Percentiles rank a stretch among this genome's conserved stretches.
Evolutionary conservation across 2,329 filamentous ascomycete genomes (phyloP).

Genomic region (Acarospora socialis): DNA sequence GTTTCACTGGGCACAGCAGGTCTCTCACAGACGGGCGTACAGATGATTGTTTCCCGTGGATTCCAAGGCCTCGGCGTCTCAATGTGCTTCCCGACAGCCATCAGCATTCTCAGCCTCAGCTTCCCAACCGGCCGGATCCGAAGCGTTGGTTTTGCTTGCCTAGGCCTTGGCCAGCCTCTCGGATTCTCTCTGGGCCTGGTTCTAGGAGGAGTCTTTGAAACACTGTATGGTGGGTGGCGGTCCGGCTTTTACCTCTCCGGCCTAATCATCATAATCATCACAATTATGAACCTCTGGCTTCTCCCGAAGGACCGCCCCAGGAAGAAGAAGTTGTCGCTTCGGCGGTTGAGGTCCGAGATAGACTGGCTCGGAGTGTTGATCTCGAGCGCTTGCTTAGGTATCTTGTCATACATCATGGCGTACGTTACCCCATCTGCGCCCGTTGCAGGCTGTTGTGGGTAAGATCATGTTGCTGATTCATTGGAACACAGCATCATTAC

Average conservation of each 20-base stretch:
- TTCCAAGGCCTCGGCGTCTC: slow-evolving; percentile 31
- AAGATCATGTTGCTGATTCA: too few relatives aligned
- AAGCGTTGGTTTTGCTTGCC: not conserved
- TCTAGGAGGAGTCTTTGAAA: not conserved
- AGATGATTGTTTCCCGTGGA: slow-evolving; percentile 33
- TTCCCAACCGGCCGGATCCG: not conserved
- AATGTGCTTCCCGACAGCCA: slow-evolving; percentile 25
- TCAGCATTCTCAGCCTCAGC: not conserved
- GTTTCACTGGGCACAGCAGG: slow-evolving; percentile 29
- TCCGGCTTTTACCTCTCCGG: not conserved
- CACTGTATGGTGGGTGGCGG: not conserved
- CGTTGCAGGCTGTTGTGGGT: too few relatives aligned
- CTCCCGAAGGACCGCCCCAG: too few relatives aligned
- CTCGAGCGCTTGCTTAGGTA: slow-evolving; percentile 29
- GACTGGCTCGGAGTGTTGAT: too few relatives aligned
- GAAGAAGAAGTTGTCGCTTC: too few relatives aligned
- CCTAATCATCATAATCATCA: too few relatives aligned
- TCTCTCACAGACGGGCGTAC: slow-evolving; percentile 21
- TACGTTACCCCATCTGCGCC: too few relatives aligned
- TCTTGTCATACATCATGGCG: slow-evolving; percentile 34
- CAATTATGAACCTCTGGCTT: too few relatives aligned
- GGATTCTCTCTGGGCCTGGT: not conserved
- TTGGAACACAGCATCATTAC: too few relatives aligned
- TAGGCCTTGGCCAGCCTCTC: not conserved
- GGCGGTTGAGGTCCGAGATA: too few relatives aligned